phyloP scores from a whole-genome alignment of 768 basidiomycete genomes.

The Boletellus emodensis region DNA sequence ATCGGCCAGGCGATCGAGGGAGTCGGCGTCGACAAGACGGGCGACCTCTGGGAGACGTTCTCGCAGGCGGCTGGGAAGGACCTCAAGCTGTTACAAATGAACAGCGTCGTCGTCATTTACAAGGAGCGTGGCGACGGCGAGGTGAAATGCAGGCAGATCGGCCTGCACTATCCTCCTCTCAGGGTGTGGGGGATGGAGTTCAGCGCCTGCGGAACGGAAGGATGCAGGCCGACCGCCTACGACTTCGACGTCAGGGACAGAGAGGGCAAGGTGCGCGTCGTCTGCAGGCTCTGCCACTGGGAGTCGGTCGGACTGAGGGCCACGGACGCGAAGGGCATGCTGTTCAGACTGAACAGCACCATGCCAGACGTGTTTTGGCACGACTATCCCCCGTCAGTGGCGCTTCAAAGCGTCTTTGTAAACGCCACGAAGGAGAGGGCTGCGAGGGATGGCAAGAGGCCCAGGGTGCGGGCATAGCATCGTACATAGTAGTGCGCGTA shows the following conservation, averaged over 20 bases:
- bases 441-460: no score
- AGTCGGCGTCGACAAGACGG: background rate
- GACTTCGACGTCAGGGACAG: background rate
- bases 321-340: background rate
- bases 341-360: background rate
- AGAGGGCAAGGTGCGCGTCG: background rate
- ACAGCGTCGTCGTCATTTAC: background rate
- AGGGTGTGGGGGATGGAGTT: background rate
- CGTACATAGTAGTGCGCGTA: no score
- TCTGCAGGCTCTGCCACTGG: background rate
- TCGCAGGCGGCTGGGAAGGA: background rate
- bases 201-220: background rate
- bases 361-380: background rate
- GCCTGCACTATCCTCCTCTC: constrained; percentile 45
- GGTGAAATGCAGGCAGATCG: constrained; percentile 33
- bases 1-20: background rate
- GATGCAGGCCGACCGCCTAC: background rate
- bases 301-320: background rate
- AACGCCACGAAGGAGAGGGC: no score
- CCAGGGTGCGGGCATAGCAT: no score
- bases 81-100: background rate
- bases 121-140: background rate
- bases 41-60: background rate
- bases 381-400: background rate
- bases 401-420: background rate